Conservation (phyloP, 305 asterid genomes). For the Solanum hybrid region DNA sequence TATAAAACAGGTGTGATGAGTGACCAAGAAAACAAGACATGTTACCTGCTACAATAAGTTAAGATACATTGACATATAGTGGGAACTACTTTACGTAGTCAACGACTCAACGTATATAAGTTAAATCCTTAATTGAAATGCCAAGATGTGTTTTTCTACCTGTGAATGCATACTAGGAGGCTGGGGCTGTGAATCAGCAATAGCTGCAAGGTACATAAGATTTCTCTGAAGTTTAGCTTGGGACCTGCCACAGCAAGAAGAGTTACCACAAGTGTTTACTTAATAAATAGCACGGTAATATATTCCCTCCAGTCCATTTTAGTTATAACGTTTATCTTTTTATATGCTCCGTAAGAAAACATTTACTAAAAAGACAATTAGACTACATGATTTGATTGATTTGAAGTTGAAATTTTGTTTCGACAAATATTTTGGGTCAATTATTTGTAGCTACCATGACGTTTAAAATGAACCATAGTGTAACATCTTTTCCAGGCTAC, state of each 20-base stretch:
- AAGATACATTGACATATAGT: not conserved
- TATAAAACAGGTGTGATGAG: not conserved
- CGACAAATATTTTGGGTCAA: not conserved
- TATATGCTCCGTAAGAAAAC: not conserved
- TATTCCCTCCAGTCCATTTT: not conserved
- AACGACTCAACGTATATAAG: not conserved
- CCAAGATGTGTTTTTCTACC: constrained; percentile 18
- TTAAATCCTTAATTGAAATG: not conserved
- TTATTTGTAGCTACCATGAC: not conserved
- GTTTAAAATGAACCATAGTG: not conserved
- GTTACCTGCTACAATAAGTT: not conserved
- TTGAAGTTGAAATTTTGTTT: not conserved
- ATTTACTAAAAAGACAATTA: not conserved
- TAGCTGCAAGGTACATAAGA: constrained; percentile 94
- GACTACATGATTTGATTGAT: not conserved
- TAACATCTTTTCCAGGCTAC: not conserved
- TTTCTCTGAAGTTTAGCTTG: constrained; percentile 87
- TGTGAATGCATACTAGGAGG: constrained; percentile 80
- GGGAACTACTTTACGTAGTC: not conserved
- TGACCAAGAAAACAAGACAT: not conserved
- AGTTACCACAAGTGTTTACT: not conserved
- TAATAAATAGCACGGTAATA: not conserved
- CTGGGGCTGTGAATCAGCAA: constrained; percentile 96
- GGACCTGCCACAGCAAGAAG: constrained; percentile 31
- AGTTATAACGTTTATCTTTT: not conserved